A percentile compares a stretch with the other conserved stretches of the same genome.
These are phyloP conservation scores for Cryptosporidium andersoni DNA, from an alignment of 169 alveolate genomes.

Conservation along the genomic window DNA sequence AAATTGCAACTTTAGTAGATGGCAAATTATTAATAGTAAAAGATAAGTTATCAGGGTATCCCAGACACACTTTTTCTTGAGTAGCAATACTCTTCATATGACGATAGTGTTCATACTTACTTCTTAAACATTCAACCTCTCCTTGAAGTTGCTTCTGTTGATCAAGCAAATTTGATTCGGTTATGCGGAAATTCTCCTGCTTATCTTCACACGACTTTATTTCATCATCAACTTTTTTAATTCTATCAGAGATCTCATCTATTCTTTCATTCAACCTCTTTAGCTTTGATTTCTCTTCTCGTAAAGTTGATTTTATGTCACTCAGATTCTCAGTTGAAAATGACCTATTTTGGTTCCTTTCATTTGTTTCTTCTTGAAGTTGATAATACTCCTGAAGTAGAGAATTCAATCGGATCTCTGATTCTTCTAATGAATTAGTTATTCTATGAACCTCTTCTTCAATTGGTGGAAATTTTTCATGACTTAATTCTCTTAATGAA, in stretches of 20 bases:
- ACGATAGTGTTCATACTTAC: constrained; percentile 16
- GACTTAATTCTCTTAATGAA: constrained; percentile 13
- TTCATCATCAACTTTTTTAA: constrained; percentile 7
- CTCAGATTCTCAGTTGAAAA: not conserved
- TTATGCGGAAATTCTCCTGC: not conserved
- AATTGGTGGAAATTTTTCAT: constrained; percentile 18
- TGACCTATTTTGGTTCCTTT: not conserved
- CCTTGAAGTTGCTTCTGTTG: constrained; percentile 11
- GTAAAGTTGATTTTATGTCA: not conserved
- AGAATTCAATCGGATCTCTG: constrained; percentile 29
- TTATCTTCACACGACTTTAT: not conserved
- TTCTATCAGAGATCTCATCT: constrained; percentile 8
- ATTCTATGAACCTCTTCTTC: constrained; percentile 23
- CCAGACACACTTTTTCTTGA: constrained; percentile 5
- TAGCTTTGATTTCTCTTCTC: constrained; percentile 6
- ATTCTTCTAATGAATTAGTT: constrained; percentile 10
- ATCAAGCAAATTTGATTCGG: not conserved
- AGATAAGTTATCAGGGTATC: too few species aligned
- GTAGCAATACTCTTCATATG: constrained; percentile 24
- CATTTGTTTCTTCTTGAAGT: constrained; percentile 38
- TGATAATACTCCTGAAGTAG: constrained; percentile 17
- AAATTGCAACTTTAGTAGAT: constrained; percentile 7
- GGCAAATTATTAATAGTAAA: constrained; percentile 24
- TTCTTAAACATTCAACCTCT: constrained; percentile 7
- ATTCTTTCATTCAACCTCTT: constrained; percentile 11